phyloP scores from a whole-genome alignment of 1,284 basidiomycete species.

The Puccinia hordei region DNA sequence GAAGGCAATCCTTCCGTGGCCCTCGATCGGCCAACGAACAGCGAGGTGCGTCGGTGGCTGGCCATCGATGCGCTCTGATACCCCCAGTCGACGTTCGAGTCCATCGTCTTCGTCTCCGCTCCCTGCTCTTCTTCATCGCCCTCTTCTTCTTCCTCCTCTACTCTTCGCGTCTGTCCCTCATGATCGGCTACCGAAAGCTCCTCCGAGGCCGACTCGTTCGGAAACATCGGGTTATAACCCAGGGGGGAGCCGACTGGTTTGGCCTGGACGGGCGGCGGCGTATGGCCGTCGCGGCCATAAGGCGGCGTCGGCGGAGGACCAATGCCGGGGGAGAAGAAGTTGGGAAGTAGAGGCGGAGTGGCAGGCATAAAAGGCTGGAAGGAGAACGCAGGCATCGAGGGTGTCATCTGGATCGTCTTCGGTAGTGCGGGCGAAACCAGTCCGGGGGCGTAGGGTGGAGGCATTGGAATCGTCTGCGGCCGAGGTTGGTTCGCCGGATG shows the following conservation, averaged over 20 bases:
- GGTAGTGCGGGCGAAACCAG: constrained; percentile 16
- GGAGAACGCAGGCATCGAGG: constrained; percentile 61
- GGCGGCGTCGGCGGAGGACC: constrained; percentile 57
- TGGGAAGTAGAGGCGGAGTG: constrained; percentile 60
- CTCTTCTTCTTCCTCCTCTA: not conserved
- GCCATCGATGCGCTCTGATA: not conserved
- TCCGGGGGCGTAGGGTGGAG: constrained; percentile 27
- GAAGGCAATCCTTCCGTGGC: not conserved
- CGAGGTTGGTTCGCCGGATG: constrained; percentile 17
- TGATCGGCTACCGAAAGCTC: not conserved
- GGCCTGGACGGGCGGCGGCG: not conserved
- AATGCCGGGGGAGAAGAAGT: constrained; percentile 59
- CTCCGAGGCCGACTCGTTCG: not conserved
- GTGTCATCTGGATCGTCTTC: constrained; percentile 57
- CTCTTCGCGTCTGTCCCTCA: not conserved
- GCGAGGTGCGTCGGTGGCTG: not conserved
- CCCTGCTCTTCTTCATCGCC: not conserved
- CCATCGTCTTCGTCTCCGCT: not conserved
- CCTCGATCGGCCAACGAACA: not conserved
- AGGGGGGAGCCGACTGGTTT: constrained; percentile 15
- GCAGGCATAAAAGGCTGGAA: constrained; percentile 59
- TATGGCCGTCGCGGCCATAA: constrained; percentile 32
- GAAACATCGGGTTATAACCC: constrained; percentile 39
- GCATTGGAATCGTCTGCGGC: constrained; percentile 37
- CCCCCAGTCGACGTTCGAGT: constrained; percentile 41